Conservation (phyloP, 306 rosid genomes). For the Prunus davidiana region DNA sequence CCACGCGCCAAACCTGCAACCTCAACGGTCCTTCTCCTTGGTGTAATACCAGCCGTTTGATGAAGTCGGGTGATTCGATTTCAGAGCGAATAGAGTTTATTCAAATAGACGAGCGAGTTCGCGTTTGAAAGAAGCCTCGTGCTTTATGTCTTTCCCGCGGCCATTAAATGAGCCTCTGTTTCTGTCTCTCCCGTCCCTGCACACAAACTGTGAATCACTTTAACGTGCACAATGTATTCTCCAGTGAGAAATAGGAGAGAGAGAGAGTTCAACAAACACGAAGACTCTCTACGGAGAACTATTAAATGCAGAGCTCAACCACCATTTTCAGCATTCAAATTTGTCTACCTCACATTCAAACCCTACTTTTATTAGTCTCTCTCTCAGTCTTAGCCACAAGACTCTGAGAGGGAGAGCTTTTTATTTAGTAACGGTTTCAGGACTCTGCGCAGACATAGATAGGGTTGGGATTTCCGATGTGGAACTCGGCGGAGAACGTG, state of each 20-base stretch:
- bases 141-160: constrained; percentile 10
- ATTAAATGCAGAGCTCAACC: constrained; percentile 70
- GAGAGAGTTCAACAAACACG: constrained; percentile 14
- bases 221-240: constrained; percentile 11
- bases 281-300: constrained; percentile 21
- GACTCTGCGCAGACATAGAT: not conserved
- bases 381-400: not conserved
- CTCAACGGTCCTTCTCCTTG: not conserved
- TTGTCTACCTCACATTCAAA: constrained; percentile 3
- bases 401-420: not conserved
- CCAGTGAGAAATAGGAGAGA: constrained; percentile 16
- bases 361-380: constrained; percentile 7
- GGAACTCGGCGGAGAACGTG: constrained; percentile 88
- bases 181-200: not conserved
- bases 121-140: not conserved
- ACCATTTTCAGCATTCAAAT: constrained; percentile 35
- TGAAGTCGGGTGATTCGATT: not conserved
- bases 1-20: not conserved
- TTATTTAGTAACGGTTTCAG: no score
- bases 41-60: not conserved
- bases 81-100: not conserved
- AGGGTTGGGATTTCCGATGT: constrained; percentile 45
- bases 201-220: constrained; percentile 26
- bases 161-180: constrained; percentile 5
- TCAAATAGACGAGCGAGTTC: not conserved